These are phyloP conservation scores for Rhizomucor miehei DNA, from an alignment of 371 early-diverging fungal genomes.

Conservation along the genomic window DNA sequence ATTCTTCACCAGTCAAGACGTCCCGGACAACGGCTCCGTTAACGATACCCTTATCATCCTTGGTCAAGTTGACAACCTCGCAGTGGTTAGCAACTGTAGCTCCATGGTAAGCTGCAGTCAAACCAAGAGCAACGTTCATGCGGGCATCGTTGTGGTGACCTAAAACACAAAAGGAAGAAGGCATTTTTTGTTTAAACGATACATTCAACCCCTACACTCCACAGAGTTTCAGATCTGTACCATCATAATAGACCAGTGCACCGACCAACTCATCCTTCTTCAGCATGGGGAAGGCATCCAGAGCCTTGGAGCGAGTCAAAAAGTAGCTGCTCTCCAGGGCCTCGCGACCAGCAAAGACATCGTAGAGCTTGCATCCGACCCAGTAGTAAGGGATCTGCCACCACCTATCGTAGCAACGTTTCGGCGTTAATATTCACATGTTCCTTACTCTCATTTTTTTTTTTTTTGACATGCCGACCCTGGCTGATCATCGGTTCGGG, in stretches of 20 bases:
- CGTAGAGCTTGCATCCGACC: conserved; percentile 96
- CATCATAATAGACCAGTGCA: conserved; percentile 98
- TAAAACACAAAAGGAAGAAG: conserved; percentile 18
- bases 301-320: conserved; percentile 79
- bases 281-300: conserved; percentile 96
- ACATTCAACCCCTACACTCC: background rate
- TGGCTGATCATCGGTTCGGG: conserved; percentile 7
- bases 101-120: conserved; percentile 94
- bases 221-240: conserved; percentile 25
- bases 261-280: conserved; percentile 89
- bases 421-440: conserved; percentile 6
- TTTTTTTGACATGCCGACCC: conserved; percentile 15
- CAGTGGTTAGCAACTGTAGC: conserved; percentile 96
- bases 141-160: conserved; percentile 98
- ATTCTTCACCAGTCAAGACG: conserved; percentile 85
- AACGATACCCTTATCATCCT: conserved; percentile 65
- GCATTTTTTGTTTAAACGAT: background rate
- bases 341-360: conserved; percentile 90
- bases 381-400: conserved; percentile 98
- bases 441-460: conserved; percentile 1
- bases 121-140: conserved; percentile 95
- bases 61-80: conserved; percentile 84
- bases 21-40: conserved; percentile 87
- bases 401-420: conserved; percentile 51
- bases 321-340: conserved; percentile 89